Evolutionary conservation across 345 rosid species (phyloP).

Genomic region (Camelina laxa): DNA sequence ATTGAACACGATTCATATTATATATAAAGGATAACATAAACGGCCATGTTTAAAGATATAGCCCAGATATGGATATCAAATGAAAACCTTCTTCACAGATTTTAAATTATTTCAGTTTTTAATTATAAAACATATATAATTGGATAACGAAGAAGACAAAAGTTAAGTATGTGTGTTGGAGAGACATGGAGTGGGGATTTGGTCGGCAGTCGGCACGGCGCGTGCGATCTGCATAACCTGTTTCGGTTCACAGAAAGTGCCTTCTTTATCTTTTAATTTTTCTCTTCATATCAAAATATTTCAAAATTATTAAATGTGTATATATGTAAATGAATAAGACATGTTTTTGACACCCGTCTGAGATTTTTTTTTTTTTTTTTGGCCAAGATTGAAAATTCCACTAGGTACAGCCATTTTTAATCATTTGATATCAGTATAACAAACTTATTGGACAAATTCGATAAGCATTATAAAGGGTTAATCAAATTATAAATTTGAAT

Average conservation of each 20-base stretch:
- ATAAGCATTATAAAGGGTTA: background rate
- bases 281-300: background rate
- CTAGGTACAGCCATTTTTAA: background rate
- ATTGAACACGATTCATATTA: background rate
- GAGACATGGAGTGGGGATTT: slow-evolving; percentile 39
- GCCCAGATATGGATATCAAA: slow-evolving; percentile 26
- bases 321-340: slow-evolving; percentile 12
- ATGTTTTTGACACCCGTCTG: slow-evolving; percentile 3
- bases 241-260: slow-evolving; percentile 43
- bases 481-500: background rate
- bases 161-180: slow-evolving; percentile 39
- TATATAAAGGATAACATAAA: slow-evolving; percentile 17
- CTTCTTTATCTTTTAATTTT: background rate
- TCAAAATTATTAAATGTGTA: background rate
- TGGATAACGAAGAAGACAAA: slow-evolving; percentile 35
- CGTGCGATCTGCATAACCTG: slow-evolving; percentile 44
- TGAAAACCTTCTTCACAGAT: background rate
- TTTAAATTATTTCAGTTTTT: background rate
- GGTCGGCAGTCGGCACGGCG: slow-evolving; percentile 48
- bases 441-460: background rate
- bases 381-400: background rate
- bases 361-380: background rate
- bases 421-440: slow-evolving; percentile 9
- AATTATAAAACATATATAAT: background rate
- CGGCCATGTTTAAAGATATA: slow-evolving; percentile 33